phyloP scores from a whole-genome alignment of 1,139 yeast genomes.

The Saccharomyces pastorianus region DNA sequence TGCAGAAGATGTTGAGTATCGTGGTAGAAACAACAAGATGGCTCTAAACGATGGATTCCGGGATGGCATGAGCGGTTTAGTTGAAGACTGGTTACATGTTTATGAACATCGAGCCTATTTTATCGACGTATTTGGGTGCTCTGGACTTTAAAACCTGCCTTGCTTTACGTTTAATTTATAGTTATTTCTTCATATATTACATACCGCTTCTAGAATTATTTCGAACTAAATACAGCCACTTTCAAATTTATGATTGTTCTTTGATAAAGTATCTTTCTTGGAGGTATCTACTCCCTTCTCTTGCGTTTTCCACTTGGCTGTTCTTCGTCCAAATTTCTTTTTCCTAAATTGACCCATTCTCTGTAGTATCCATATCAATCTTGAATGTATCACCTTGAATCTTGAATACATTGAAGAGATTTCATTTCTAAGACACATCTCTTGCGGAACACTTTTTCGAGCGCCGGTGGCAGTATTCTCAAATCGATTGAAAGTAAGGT shows the following conservation, averaged over 20 bases:
- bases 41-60: constrained; percentile 1
- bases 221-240: neutral
- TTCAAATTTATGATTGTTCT: neutral
- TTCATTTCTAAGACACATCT: neutral
- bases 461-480: neutral
- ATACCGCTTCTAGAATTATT: neutral
- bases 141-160: constrained; percentile 13
- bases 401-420: neutral
- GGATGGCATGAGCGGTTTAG: constrained; percentile 6
- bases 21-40: constrained; percentile 17
- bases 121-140: constrained; percentile 22
- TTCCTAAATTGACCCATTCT: neutral
- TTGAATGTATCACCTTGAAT: neutral
- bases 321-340: neutral
- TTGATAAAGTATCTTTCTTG: neutral
- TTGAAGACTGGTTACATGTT: constrained; percentile 22
- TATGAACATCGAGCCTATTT: constrained; percentile 28
- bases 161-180: neutral
- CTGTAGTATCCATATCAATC: neutral
- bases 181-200: neutral
- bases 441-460: neutral
- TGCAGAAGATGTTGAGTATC: constrained; percentile 33
- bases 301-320: neutral
- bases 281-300: neutral
- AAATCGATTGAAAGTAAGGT: neutral